These are phyloP conservation scores for Dillenia suffruticosa DNA, from an alignment of 164 flowering plant genomes.

Conservation along the genomic window DNA sequence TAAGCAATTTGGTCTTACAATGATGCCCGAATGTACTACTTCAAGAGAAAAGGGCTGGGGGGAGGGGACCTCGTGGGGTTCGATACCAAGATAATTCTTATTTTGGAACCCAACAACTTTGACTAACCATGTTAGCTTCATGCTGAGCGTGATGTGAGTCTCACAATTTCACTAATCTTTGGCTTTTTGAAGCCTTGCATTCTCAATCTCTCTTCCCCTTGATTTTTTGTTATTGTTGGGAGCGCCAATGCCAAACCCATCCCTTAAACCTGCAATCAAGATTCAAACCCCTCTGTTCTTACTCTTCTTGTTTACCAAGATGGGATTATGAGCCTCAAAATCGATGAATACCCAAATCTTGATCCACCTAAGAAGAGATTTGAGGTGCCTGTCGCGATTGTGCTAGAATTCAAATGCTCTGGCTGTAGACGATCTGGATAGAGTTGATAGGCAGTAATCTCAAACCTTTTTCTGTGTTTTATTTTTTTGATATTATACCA, in stretches of 20 bases:
- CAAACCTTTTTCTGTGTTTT: slow-evolving; percentile 37
- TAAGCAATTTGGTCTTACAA: too few relatives aligned
- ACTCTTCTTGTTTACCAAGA: slow-evolving; percentile 54
- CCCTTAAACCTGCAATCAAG: slow-evolving; percentile 15
- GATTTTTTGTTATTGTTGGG: slow-evolving; percentile 51
- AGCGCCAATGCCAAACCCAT: slow-evolving; percentile 68
- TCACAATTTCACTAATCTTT: too few relatives aligned
- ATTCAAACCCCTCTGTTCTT: slow-evolving; percentile 47
- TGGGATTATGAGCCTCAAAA: slow-evolving; percentile 64
- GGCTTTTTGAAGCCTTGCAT: too few relatives aligned
- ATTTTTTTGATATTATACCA: too few relatives aligned
- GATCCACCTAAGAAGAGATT: slow-evolving; percentile 70
- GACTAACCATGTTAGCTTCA: too few relatives aligned
- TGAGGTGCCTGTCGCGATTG: slow-evolving; percentile 75
- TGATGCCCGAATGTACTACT: too few relatives aligned
- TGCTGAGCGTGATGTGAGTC: too few relatives aligned
- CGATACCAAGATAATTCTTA: too few relatives aligned
- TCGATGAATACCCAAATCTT: slow-evolving; percentile 63
- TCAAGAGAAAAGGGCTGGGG: too few relatives aligned
- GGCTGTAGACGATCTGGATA: slow-evolving; percentile 50
- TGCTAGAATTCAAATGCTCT: slow-evolving; percentile 64
- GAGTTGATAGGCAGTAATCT: slow-evolving; percentile 38
- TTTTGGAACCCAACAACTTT: too few relatives aligned
- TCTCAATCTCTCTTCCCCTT: slow-evolving; percentile 24
- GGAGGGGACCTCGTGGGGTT: too few relatives aligned